These are phyloP conservation scores for Rhododendron henanense DNA, from an alignment of 148 eudicot species.

Conservation along the genomic window DNA sequence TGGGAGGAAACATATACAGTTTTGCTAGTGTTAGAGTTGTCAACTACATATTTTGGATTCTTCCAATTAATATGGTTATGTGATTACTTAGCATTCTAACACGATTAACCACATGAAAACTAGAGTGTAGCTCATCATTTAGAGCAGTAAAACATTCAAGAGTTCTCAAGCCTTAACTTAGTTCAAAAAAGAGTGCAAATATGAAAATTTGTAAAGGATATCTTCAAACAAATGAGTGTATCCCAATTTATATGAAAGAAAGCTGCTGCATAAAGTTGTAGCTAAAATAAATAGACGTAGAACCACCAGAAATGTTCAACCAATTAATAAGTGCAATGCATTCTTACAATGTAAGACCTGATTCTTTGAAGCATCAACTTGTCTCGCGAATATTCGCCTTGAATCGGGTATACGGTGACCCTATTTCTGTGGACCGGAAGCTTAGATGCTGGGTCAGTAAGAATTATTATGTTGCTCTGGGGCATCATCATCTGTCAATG, in stretches of 20 bases:
- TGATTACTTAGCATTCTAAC: neutral
- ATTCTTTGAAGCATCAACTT: conserved; percentile 99
- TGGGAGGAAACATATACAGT: neutral
- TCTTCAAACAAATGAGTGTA: neutral
- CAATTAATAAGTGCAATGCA: conserved; percentile 26
- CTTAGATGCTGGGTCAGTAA: conserved; percentile 79
- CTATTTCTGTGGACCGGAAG: conserved; percentile 58
- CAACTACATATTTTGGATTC: neutral
- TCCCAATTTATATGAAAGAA: neutral
- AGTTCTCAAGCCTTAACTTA: neutral
- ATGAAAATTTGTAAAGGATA: neutral
- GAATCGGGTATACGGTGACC: conserved; percentile 62
- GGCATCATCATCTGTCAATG: conserved; percentile 74
- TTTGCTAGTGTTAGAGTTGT: neutral
- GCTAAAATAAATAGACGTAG: neutral
- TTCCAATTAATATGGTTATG: neutral
- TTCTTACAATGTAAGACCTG: conserved; percentile 99
- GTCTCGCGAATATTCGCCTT: conserved; percentile 98
- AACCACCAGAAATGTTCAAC: conserved; percentile 17
- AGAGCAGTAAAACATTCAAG: neutral
- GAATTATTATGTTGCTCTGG: conserved; percentile 57
- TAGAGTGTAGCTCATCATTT: neutral
- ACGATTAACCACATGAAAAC: neutral
- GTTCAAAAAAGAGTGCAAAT: neutral
- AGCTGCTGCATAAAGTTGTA: neutral